phyloP scores from a whole-genome alignment of 225 moss, liverwort and hornwort species.

The Bryum argenteum region DNA sequence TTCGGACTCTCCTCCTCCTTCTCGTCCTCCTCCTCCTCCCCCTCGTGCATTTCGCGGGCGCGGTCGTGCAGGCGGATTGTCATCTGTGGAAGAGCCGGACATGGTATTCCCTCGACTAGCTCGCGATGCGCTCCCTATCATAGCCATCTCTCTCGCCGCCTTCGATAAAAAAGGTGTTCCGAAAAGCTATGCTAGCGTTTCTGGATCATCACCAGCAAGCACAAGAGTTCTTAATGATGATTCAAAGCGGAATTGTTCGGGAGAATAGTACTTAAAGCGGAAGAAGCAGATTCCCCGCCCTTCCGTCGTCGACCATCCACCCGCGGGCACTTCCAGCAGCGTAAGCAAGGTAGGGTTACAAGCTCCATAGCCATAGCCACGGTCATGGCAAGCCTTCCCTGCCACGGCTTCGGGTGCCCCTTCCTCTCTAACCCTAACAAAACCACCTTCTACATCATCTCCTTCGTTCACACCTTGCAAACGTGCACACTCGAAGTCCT shows the following conservation, averaged over 20 bases:
- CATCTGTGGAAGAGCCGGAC: constrained; percentile 74
- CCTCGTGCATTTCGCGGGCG: constrained; percentile 39
- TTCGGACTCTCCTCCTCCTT: constrained; percentile 58
- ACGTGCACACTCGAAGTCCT: no score
- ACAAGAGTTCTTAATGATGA: not conserved
- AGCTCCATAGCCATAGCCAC: constrained; percentile 60
- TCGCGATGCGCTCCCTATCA: constrained; percentile 49
- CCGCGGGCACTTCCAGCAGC: constrained; percentile 16
- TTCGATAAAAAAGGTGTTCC: not conserved
- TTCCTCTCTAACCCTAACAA: constrained; percentile 56
- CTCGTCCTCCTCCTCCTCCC: constrained; percentile 52
- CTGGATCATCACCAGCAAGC: not conserved
- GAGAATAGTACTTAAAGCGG: not conserved
- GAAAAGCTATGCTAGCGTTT: not conserved
- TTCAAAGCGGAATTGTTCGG: not conserved
- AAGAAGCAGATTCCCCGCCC: not conserved
- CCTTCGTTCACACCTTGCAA: no score
- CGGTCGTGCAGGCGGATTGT: constrained; percentile 57
- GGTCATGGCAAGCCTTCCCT: constrained; percentile 43
- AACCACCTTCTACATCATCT: constrained; percentile 10
- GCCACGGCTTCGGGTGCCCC: constrained; percentile 49
- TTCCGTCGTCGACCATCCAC: constrained; percentile 12
- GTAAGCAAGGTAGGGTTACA: constrained; percentile 42
- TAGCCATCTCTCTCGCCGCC: constrained; percentile 42
- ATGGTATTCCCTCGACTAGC: constrained; percentile 56